These are phyloP conservation scores for Exophiala sp. DNA, from an alignment of 2,329 filamentous ascomycete species.

Conservation along the genomic window DNA sequence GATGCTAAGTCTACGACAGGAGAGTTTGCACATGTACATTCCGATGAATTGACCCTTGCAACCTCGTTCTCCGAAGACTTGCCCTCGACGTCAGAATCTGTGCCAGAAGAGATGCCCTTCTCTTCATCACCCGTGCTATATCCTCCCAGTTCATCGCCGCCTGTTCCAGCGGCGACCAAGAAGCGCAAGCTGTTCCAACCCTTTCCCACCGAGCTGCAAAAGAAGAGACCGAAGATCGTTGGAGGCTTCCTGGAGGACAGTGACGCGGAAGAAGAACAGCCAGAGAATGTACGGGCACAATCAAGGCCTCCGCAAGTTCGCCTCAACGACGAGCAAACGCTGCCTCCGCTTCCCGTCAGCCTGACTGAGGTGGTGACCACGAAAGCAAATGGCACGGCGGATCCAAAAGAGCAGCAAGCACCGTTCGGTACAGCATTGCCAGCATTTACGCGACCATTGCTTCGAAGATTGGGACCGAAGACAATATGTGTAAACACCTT, in stretches of 20 bases:
- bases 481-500: conserved; percentile 44
- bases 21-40: neutral
- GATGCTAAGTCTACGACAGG: neutral
- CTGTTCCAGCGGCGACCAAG: conserved; percentile 30
- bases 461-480: conserved; percentile 14
- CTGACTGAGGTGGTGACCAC: neutral
- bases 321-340: neutral
- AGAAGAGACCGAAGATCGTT: conserved; percentile 40
- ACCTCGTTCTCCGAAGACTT: neutral
- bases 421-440: conserved; percentile 2
- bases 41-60: neutral
- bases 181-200: conserved; percentile 40
- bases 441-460: conserved; percentile 16
- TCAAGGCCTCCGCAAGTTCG: neutral
- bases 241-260: conserved; percentile 43
- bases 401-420: neutral
- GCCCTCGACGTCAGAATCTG: neutral
- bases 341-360: neutral
- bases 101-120: conserved; percentile 38
- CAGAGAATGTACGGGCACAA: neutral
- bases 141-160: conserved; percentile 37
- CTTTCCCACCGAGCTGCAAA: conserved; percentile 28
- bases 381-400: neutral
- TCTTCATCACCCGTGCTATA: conserved; percentile 40
- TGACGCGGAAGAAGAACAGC: conserved; percentile 33